Evolutionary conservation across 2,329 filamentous ascomycete species (phyloP), one percentile per base, ranked within the genome.

Genomic region (Thermochaetoides dissita): DNA sequence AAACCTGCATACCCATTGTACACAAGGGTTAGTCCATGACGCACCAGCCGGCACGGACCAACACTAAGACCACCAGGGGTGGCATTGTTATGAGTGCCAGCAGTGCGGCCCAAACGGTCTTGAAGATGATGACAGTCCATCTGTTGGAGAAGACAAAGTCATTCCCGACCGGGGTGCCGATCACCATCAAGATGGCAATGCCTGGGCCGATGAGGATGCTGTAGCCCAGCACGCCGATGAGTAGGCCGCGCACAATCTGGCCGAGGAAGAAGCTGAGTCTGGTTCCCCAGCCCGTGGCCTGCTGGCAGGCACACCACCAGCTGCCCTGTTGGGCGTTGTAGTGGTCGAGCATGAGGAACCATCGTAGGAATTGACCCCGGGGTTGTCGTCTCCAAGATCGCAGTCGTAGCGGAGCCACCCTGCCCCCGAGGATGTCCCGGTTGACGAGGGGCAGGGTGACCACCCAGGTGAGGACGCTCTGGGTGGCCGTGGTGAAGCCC

Each of bases 391-490:
- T 6, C 17, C 8, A 9, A 53, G 49, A 47, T 64, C 45, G 48
- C 66, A 67, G 31, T 24, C 66, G 67, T 30, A 72, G 63, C 28
- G 71, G 63, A 44, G 66, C 62, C 36, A 74, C 60, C 7, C 57
- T 59, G 31, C 66, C 64, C 31, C 56, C 56, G 17, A 55, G 58
- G 12, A 74, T 55, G 54, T 73, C 68, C 17, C 58, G 57, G 49
- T 64, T 64, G 28, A 74, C 68, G n/a, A 72, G 53, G 29, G 62
- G 44, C 32, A 63, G 56, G 51, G 72, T 67, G 35, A 70, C 57
- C 39, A 69, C 56, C 69, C 70, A 74, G 17, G 70, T 74, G 37
- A 71, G 57, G 47, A 68, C 53, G 48, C 59, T 64, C 53, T 73
- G 69, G 39, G 72, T 40, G 46, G 73, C 58, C 44, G 71, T 62